phyloP scores from a whole-genome alignment of 148 eudicot genomes.

The Fagopyrum esculentum region DNA sequence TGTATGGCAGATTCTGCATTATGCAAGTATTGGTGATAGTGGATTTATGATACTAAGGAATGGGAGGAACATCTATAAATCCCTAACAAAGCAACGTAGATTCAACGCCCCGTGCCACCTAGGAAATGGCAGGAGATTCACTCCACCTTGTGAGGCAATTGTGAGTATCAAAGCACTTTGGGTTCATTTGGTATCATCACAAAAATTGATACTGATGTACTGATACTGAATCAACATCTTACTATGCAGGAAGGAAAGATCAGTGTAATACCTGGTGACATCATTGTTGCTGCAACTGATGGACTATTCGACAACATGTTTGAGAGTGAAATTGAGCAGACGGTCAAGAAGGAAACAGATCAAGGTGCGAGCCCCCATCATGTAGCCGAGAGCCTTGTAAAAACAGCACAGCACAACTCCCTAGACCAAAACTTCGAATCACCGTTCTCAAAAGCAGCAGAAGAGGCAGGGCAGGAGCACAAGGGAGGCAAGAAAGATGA shows the following conservation, averaged over 20 bases:
- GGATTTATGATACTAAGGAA: slow-evolving; percentile 20
- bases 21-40: slow-evolving; percentile 21
- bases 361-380: not conserved
- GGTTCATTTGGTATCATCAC: too few species aligned
- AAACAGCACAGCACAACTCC: slow-evolving; percentile 13
- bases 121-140: slow-evolving; percentile 12
- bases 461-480: slow-evolving; percentile 9
- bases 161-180: not conserved
- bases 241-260: slow-evolving; percentile 8
- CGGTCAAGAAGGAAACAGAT: not conserved
- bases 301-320: slow-evolving; percentile 29
- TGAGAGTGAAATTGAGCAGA: slow-evolving; percentile 10
- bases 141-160: slow-evolving; percentile 15
- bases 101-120: slow-evolving; percentile 28
- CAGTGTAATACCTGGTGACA: slow-evolving; percentile 17
- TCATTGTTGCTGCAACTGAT: slow-evolving; percentile 24
- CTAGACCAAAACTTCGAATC: slow-evolving; percentile 8
- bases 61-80: slow-evolving; percentile 15
- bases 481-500: slow-evolving; percentile 20
- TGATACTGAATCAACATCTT: not conserved
- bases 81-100: slow-evolving; percentile 15
- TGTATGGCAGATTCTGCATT: slow-evolving; percentile 5
- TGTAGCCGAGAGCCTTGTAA: slow-evolving; percentile 14
- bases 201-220: not conserved
- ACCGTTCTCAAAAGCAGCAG: slow-evolving; percentile 18